Evolutionary conservation across 441 rosid genomes (phyloP).

Genomic region (Metrosideros polymorpha): DNA sequence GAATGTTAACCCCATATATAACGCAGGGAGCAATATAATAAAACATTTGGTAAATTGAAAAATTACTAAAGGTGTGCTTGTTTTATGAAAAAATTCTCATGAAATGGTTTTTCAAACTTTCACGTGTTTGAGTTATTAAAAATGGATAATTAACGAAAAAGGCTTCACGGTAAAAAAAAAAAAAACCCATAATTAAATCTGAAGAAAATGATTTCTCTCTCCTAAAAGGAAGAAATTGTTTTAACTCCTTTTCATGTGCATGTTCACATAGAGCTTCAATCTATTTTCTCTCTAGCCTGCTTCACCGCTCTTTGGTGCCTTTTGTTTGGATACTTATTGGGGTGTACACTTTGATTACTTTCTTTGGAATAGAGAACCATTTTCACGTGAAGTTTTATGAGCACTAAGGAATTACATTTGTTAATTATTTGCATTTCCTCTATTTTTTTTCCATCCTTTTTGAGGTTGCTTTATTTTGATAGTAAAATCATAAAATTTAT

Average conservation of each 20-base stretch:
- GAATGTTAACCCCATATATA: background rate
- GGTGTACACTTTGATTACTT: background rate
- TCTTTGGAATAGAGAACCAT: background rate
- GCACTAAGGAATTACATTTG: background rate
- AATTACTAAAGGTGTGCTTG: background rate
- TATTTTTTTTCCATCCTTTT: background rate
- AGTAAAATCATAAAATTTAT: background rate
- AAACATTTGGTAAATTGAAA: background rate
- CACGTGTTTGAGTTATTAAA: background rate
- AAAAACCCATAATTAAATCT: background rate
- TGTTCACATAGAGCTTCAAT: background rate
- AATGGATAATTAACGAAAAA: background rate
- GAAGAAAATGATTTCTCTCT: background rate
- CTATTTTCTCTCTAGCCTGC: background rate
- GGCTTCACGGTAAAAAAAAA: background rate
- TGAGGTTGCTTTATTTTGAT: background rate
- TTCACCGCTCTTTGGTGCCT: background rate
- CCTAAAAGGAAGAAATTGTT: background rate
- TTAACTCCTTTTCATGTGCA: background rate
- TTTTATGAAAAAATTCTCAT: background rate
- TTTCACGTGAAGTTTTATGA: background rate
- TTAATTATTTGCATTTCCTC: background rate
- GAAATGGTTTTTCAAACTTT: background rate
- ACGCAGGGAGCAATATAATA: background rate
- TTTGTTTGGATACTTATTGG: background rate